Percentiles rank a stretch among this genome's conserved stretches.
These are phyloP conservation scores for Ascochyta lentis DNA, from an alignment of 2,329 filamentous ascomycete species.

Conservation along the genomic window DNA sequence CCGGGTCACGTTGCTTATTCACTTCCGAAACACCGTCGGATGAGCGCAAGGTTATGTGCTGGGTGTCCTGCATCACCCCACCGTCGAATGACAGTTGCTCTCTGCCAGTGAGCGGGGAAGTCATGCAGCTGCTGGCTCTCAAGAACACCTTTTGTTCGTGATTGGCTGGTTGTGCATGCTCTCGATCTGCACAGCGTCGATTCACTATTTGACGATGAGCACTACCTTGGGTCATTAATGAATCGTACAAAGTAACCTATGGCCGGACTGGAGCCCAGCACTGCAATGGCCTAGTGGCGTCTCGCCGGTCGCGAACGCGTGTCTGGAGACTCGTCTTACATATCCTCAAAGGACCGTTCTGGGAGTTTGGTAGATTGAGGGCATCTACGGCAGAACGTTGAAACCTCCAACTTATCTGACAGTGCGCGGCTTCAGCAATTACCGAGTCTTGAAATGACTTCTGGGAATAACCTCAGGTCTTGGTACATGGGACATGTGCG, in stretches of 20 bases:
- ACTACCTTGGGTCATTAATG: conserved; percentile 3
- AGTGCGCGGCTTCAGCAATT: neutral
- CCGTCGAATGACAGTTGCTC: conserved; percentile 7
- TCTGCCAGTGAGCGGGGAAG: conserved; percentile 16
- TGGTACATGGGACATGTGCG: conserved; percentile 1
- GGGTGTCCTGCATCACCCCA: conserved; percentile 26
- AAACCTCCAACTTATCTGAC: neutral
- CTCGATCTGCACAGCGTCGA: conserved; percentile 15
- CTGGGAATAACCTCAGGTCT: conserved; percentile 23
- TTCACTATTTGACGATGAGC: conserved; percentile 6
- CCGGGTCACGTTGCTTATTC: conserved; percentile 15
- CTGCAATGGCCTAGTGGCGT: conserved; percentile 1
- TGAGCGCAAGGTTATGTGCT: conserved; percentile 30
- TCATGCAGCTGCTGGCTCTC: neutral
- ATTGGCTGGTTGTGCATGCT: conserved; percentile 14
- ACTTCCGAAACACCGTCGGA: conserved; percentile 33
- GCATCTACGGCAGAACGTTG: neutral
- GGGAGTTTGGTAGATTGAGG: neutral
- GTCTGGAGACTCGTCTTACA: neutral
- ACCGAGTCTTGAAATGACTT: conserved; percentile 22
- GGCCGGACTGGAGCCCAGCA: conserved; percentile 7
- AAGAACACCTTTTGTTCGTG: neutral
- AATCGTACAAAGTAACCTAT: conserved; percentile 9
- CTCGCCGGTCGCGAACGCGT: neutral
- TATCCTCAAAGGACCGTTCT: neutral